A percentile compares a stretch with the other conserved stretches of the same genome.
Evolutionary conservation across 1,284 basidiomycete species (phyloP).

Genomic region (Termitomyces sp.): DNA sequence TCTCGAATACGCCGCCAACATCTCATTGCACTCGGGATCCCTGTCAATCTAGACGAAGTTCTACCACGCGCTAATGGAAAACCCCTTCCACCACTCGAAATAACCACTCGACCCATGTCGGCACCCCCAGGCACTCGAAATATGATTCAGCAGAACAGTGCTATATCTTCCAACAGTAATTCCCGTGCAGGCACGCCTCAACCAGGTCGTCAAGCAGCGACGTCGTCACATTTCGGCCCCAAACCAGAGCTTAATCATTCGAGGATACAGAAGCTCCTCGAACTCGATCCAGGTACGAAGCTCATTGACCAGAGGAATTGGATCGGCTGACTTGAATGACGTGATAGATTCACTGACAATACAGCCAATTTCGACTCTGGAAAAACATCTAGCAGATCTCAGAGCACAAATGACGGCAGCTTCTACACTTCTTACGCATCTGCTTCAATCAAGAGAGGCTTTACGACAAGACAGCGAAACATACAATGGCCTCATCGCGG

Average conservation of each 20-base stretch:
- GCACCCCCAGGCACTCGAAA: slow-evolving; percentile 63
- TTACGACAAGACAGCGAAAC: slow-evolving; percentile 85
- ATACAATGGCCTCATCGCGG: slow-evolving; percentile 77
- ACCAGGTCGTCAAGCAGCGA: slow-evolving; percentile 30
- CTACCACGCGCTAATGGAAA: slow-evolving; percentile 69
- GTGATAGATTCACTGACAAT: slow-evolving; percentile 63
- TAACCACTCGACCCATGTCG: slow-evolving; percentile 77
- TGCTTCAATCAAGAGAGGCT: slow-evolving; percentile 79
- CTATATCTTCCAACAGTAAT: slow-evolving; percentile 34
- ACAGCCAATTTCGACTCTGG: slow-evolving; percentile 61
- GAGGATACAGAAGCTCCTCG: slow-evolving; percentile 62
- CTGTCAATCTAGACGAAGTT: slow-evolving; percentile 90
- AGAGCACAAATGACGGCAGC: slow-evolving; percentile 66
- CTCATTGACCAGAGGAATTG: slow-evolving; percentile 5
- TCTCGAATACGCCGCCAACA: slow-evolving; percentile 86
- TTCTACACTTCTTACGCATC: slow-evolving; percentile 70
- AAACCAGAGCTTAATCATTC: slow-evolving; percentile 67
- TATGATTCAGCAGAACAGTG: slow-evolving; percentile 30
- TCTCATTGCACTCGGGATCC: slow-evolving; percentile 84
- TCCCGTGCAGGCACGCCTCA: slow-evolving; percentile 58
- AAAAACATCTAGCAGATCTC: slow-evolving; percentile 62
- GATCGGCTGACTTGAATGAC: background rate
- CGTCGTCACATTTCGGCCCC: slow-evolving; percentile 51
- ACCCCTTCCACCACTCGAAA: slow-evolving; percentile 72
- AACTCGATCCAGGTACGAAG: slow-evolving; percentile 61